phyloP scores from a whole-genome alignment of 257 asterid genomes.

The Forsythia viridissima region DNA sequence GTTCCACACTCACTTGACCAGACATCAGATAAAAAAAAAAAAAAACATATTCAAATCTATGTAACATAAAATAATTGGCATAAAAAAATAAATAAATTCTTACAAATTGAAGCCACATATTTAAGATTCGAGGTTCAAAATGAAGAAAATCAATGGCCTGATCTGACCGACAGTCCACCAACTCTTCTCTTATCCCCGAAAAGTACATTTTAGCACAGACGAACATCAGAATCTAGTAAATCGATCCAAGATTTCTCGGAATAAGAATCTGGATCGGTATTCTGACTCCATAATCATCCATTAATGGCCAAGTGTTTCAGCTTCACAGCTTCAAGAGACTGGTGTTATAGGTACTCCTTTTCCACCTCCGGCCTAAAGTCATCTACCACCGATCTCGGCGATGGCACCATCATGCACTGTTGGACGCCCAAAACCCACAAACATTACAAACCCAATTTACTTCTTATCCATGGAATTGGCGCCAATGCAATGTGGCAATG shows the following conservation, averaged over 20 bases:
- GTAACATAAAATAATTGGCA: too few species aligned
- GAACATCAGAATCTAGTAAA: neutral
- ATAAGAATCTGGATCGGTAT: neutral
- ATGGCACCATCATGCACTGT: conserved; percentile 67
- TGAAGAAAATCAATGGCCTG: neutral
- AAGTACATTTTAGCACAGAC: neutral
- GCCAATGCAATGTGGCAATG: conserved; percentile 98
- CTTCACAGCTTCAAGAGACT: conserved; percentile 61
- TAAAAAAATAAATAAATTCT: too few species aligned
- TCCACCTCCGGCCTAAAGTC: conserved; percentile 67
- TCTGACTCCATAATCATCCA: neutral
- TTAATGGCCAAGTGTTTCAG: conserved; percentile 56
- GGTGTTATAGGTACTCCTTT: conserved; percentile 59
- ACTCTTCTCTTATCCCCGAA: neutral
- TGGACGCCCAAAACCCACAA: conserved; percentile 72
- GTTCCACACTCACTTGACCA: too few species aligned
- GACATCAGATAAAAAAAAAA: too few species aligned
- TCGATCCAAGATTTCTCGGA: neutral
- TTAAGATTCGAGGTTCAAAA: too few species aligned
- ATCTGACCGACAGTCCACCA: neutral
- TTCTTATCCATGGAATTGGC: conserved; percentile 81
- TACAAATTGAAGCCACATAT: too few species aligned
- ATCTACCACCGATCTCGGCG: conserved; percentile 55
- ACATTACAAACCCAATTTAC: conserved; percentile 45
- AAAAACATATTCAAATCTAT: too few species aligned